A percentile compares a stretch with the other conserved stretches of the same genome.
These are phyloP conservation scores for Aspergillus piperis DNA, from an alignment of 2,329 filamentous ascomycete genomes.

Conservation along the genomic window DNA sequence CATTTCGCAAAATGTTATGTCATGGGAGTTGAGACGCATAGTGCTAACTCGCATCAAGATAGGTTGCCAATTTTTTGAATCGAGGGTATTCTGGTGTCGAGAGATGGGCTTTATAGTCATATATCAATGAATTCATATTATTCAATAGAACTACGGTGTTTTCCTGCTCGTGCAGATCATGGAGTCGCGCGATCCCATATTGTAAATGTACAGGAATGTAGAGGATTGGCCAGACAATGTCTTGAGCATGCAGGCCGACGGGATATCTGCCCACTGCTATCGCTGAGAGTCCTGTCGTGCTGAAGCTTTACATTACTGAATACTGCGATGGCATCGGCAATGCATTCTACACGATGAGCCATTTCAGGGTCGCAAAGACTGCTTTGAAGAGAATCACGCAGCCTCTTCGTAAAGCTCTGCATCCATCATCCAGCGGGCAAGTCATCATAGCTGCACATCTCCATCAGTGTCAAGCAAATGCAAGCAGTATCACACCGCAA, in stretches of 20 bases:
- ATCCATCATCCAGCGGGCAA: background rate
- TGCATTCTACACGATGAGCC: too few species aligned
- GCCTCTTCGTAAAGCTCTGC: too few species aligned
- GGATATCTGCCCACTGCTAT: too few species aligned
- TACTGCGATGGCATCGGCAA: too few species aligned
- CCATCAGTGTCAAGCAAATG: background rate
- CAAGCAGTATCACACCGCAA: background rate
- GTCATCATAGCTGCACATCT: background rate
- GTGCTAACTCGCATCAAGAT: conserved; percentile 18
- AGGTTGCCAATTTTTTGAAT: background rate
- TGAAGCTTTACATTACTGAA: too few species aligned
- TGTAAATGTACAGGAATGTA: too few species aligned
- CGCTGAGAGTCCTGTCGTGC: too few species aligned
- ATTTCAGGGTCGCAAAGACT: too few species aligned
- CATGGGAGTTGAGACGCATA: conserved; percentile 9
- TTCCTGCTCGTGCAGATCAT: background rate
- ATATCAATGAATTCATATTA: background rate
- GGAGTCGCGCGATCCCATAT: background rate
- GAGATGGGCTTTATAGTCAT: background rate
- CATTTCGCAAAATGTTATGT: background rate
- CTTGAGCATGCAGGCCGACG: too few species aligned
- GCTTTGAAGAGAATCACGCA: too few species aligned
- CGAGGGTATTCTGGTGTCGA: background rate
- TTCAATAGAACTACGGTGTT: too few species aligned
- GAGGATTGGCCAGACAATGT: too few species aligned